These are phyloP conservation scores for Torulaspora microellipsoides DNA, from an alignment of 805 yeast genomes.

Conservation along the genomic window DNA sequence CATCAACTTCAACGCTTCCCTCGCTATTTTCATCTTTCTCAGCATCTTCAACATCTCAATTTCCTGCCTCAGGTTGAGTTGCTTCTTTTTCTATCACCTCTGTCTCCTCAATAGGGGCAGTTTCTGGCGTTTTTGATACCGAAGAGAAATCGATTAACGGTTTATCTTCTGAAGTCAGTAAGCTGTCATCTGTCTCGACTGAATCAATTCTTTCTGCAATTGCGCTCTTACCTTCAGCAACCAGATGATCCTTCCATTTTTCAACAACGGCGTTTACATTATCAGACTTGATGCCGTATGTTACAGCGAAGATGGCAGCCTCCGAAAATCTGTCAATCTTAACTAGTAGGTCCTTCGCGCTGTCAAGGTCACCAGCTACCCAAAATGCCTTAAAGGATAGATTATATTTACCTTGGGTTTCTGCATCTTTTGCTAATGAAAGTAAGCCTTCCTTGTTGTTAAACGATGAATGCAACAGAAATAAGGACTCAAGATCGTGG, in stretches of 20 bases:
- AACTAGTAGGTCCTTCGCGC: slow-evolving; percentile 61
- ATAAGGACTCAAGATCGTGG: slow-evolving; percentile 73
- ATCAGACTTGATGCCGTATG: slow-evolving; percentile 53
- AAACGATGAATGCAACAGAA: slow-evolving; percentile 76
- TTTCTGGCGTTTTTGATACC: slow-evolving; percentile 22
- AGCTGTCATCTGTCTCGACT: slow-evolving; percentile 22
- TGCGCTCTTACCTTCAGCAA: slow-evolving; percentile 45
- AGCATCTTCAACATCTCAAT: not conserved
- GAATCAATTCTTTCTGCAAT: slow-evolving; percentile 62
- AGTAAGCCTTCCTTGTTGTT: slow-evolving; percentile 60
- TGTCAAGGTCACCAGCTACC: slow-evolving; percentile 67
- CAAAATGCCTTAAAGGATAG: slow-evolving; percentile 90
- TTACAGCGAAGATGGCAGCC: slow-evolving; percentile 73
- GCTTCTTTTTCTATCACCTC: slow-evolving; percentile 20
- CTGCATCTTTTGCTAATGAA: slow-evolving; percentile 62
- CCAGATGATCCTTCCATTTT: slow-evolving; percentile 64
- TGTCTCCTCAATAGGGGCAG: not conserved
- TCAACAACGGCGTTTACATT: slow-evolving; percentile 46
- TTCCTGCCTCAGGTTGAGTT: slow-evolving; percentile 1
- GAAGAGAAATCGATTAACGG: slow-evolving; percentile 42
- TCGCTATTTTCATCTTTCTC: too few species aligned
- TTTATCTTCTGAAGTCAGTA: slow-evolving; percentile 12
- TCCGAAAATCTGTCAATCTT: slow-evolving; percentile 72
- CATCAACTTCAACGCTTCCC: too few species aligned
- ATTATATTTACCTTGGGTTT: slow-evolving; percentile 73